phyloP scores from a whole-genome alignment of 176 grass and related monocot species.

The Cenchrus purpureus region DNA sequence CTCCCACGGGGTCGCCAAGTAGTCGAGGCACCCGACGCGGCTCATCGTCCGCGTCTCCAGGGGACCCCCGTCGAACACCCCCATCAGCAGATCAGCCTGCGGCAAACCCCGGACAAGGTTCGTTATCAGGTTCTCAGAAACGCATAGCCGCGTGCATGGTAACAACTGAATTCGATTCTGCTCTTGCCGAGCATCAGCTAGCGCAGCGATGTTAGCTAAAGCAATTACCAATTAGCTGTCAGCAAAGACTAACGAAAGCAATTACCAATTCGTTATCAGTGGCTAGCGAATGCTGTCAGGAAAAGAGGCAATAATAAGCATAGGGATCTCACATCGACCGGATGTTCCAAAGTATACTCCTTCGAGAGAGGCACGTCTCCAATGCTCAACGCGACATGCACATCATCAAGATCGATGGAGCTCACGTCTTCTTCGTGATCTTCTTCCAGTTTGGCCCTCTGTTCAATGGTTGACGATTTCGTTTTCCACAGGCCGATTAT shows the following conservation, averaged over 20 bases:
- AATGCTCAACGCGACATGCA: slow-evolving; percentile 50
- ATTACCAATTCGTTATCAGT: background rate
- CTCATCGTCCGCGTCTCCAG: slow-evolving; percentile 69
- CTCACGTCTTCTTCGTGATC: slow-evolving; percentile 50
- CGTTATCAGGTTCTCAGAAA: background rate
- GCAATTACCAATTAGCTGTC: background rate
- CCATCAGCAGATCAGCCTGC: slow-evolving; percentile 61
- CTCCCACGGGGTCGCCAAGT: slow-evolving; percentile 65
- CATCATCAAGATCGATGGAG: slow-evolving; percentile 44
- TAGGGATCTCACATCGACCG: slow-evolving; percentile 57
- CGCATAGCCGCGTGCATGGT: background rate
- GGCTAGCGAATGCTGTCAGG: background rate
- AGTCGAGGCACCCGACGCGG: slow-evolving; percentile 75
- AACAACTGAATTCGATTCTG: background rate
- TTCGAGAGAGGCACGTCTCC: slow-evolving; percentile 55
- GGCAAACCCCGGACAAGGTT: background rate
- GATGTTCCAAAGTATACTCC: slow-evolving; percentile 60
- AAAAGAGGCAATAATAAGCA: background rate
- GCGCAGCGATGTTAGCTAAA: background rate
- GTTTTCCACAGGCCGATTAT: slow-evolving; percentile 84
- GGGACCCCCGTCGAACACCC: slow-evolving; percentile 67
- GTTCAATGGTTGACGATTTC: slow-evolving; percentile 59
- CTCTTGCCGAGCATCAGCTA: background rate
- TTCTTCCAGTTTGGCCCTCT: slow-evolving; percentile 63
- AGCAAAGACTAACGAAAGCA: background rate